Conservation (phyloP, 2,329 filamentous ascomycete species). For the Blastomyces gilchristii region DNA sequence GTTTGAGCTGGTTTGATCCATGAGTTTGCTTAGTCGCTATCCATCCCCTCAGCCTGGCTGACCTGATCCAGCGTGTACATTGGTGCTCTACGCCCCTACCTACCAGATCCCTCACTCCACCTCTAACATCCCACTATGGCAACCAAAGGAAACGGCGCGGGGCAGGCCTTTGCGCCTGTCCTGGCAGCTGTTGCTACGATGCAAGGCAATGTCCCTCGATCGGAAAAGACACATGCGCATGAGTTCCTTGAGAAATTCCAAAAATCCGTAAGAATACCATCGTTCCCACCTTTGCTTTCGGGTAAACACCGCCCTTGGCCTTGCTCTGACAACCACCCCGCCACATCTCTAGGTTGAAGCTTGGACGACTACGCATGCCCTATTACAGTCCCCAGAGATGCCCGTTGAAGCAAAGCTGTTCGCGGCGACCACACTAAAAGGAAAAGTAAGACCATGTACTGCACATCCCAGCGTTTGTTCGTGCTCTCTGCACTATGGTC, state of each 20-base stretch:
- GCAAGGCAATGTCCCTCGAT: slow-evolving; percentile 68
- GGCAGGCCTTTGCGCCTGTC: slow-evolving; percentile 71
- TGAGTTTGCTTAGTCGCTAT: background rate
- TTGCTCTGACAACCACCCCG: slow-evolving; percentile 14
- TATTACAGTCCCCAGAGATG: slow-evolving; percentile 63
- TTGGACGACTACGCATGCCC: slow-evolving; percentile 78
- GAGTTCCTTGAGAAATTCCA: slow-evolving; percentile 90
- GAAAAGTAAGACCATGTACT: slow-evolving; percentile 59
- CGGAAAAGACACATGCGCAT: slow-evolving; percentile 80
- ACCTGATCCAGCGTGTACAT: background rate
- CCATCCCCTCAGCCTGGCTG: slow-evolving; percentile 3
- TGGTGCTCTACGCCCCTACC: background rate
- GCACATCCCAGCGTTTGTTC: slow-evolving; percentile 4
- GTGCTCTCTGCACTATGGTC: background rate
- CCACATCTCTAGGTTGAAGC: slow-evolving; percentile 59
- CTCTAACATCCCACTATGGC: slow-evolving; percentile 48
- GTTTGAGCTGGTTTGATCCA: background rate
- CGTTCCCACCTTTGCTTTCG: background rate
- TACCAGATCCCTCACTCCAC: background rate
- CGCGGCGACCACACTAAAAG: slow-evolving; percentile 91
- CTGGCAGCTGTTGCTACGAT: slow-evolving; percentile 84
- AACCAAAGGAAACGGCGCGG: slow-evolving; percentile 48
- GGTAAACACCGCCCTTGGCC: slow-evolving; percentile 9
- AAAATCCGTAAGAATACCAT: slow-evolving; percentile 65
- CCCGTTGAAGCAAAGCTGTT: slow-evolving; percentile 85